A percentile compares a stretch with the other conserved stretches of the same genome.
These are phyloP conservation scores for Phyllosticta citriasiana DNA, from an alignment of 2,329 filamentous ascomycete species.

Conservation along the genomic window DNA sequence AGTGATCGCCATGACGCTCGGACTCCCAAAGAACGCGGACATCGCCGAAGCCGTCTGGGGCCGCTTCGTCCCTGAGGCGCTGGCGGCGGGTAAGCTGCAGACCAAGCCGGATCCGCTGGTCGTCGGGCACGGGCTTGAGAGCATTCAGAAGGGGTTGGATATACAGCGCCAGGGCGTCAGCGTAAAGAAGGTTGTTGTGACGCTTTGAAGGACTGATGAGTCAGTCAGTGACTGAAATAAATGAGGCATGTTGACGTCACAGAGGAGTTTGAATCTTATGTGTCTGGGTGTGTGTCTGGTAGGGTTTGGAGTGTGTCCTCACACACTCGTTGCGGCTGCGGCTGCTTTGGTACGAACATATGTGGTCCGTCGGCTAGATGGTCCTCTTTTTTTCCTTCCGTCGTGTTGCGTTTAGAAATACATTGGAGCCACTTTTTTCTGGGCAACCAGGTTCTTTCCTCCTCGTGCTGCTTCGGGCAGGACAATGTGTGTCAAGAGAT, in stretches of 20 bases:
- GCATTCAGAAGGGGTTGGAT: slow-evolving; percentile 17
- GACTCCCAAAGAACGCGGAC: slow-evolving; percentile 17
- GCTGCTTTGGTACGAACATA: too few relatives aligned
- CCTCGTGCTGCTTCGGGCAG: too few relatives aligned
- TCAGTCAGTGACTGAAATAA: background rate
- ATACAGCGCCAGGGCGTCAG: slow-evolving; percentile 25
- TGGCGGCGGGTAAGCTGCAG: slow-evolving; percentile 23
- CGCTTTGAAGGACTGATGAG: background rate
- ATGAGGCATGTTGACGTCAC: background rate
- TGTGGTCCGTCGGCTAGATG: too few relatives aligned
- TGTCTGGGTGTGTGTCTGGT: too few relatives aligned
- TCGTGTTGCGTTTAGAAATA: too few relatives aligned
- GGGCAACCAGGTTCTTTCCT: too few relatives aligned
- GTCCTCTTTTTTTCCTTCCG: too few relatives aligned
- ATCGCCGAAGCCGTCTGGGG: slow-evolving; percentile 25
- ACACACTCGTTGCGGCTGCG: too few relatives aligned
- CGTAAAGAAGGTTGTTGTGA: slow-evolving; percentile 30
- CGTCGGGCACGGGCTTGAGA: slow-evolving; percentile 20
- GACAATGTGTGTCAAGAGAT: too few relatives aligned
- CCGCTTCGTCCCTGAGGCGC: slow-evolving; percentile 23
- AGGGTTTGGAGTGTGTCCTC: too few relatives aligned
- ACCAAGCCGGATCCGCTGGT: slow-evolving; percentile 21
- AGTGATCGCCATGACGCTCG: slow-evolving; percentile 6
- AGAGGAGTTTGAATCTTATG: background rate
- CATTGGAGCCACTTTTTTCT: too few relatives aligned